Conservation (phyloP, 371 early-diverging fungal species). For the Nosema granulosis region DNA sequence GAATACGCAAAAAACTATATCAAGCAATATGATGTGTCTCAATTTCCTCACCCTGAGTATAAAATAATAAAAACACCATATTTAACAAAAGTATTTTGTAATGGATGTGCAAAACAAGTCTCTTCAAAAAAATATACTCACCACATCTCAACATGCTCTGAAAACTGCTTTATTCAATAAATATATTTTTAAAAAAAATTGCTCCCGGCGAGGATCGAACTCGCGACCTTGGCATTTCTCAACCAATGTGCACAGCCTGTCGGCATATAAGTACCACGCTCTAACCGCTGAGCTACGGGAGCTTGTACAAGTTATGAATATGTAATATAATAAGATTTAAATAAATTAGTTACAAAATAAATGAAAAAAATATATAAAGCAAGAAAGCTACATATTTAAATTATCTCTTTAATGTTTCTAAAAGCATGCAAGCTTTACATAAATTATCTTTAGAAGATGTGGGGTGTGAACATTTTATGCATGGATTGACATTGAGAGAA, state of each 20-base stretch:
- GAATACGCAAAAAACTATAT: background rate
- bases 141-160: no score
- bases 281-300: constrained; percentile 58
- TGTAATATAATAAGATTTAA: no score
- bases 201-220: constrained; percentile 55
- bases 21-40: background rate
- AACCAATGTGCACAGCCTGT: constrained; percentile 41
- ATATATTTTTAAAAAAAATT: no score
- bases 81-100: no score
- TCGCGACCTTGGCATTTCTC: constrained; percentile 56
- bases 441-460: constrained; percentile 37
- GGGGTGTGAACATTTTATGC: constrained; percentile 41
- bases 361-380: background rate
- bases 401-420: constrained; percentile 18
- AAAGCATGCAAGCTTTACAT: constrained; percentile 46
- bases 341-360: background rate
- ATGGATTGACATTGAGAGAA: background rate
- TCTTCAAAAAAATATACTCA: no score
- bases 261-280: constrained; percentile 56
- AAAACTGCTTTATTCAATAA: no score
- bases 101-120: no score
- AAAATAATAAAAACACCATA: no score
- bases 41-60: no score
- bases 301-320: constrained; percentile 14
- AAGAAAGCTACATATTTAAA: background rate